phyloP scores from a whole-genome alignment of 257 asterid species.

The Solanum clarkiae region DNA sequence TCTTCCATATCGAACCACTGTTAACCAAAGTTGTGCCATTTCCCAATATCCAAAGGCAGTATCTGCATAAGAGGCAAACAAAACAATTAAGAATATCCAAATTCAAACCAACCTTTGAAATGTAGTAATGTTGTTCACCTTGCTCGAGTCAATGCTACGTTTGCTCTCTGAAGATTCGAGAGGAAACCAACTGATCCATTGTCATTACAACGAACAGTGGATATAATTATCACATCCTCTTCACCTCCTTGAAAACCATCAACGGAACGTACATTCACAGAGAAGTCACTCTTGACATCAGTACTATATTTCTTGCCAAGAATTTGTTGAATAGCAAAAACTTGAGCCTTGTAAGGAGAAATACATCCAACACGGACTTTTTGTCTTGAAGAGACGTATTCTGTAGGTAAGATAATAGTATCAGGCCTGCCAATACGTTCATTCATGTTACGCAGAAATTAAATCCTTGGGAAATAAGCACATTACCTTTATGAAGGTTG shows the following conservation, averaged over 20 bases:
- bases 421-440: background rate
- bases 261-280: conserved; percentile 56
- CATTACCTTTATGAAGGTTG: conserved; percentile 34
- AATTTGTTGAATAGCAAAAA: conserved; percentile 33
- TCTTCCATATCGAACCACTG: conserved; percentile 50
- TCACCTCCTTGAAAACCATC: conserved; percentile 96
- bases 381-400: conserved; percentile 17
- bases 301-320: conserved; percentile 41
- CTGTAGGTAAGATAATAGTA: conserved; percentile 9
- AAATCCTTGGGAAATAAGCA: background rate
- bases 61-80: conserved; percentile 10
- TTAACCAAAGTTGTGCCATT: conserved; percentile 39
- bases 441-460: conserved; percentile 13
- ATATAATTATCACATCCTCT: conserved; percentile 60
- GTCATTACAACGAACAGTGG: conserved; percentile 58
- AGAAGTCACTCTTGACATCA: conserved; percentile 35
- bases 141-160: conserved; percentile 70
- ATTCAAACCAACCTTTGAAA: background rate
- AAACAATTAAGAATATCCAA: background rate
- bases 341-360: conserved; percentile 82
- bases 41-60: conserved; percentile 68
- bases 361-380: conserved; percentile 64
- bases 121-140: conserved; percentile 31
- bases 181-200: conserved; percentile 63
- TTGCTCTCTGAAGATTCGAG: conserved; percentile 41